Conservation (phyloP, 495 filamentous ascomycete species). For the Tuber umbilicatum region DNA sequence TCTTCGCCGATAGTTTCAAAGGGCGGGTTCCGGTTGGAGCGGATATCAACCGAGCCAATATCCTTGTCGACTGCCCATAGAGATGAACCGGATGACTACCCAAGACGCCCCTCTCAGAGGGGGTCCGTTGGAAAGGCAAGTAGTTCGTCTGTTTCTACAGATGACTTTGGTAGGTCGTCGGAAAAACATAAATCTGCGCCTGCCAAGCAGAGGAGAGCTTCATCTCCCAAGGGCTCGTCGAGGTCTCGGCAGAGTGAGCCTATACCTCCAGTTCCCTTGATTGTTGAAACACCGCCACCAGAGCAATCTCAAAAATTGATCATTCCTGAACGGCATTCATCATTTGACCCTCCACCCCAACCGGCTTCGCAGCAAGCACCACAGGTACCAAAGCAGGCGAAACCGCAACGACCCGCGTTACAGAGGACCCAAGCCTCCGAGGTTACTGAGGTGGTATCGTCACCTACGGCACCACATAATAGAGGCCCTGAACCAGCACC, state of each 20-base stretch:
- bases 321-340: constrained; percentile 41
- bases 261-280: constrained; percentile 53
- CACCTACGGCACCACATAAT: constrained; percentile 1
- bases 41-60: constrained; percentile 72
- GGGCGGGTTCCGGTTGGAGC: constrained; percentile 52
- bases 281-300: constrained; percentile 60
- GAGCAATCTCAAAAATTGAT: constrained; percentile 45
- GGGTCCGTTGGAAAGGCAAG: constrained; percentile 11
- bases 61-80: constrained; percentile 41
- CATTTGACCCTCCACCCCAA: constrained; percentile 39
- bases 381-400: constrained; percentile 21
- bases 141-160: constrained; percentile 40
- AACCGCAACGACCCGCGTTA: constrained; percentile 19
- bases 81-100: constrained; percentile 20
- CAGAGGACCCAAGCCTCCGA: constrained; percentile 11
- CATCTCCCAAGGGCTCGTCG: constrained; percentile 32
- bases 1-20: constrained; percentile 49
- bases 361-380: constrained; percentile 27
- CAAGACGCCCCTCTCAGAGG: constrained; percentile 10
- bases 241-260: constrained; percentile 36
- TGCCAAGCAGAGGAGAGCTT: constrained; percentile 32
- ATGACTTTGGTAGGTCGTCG: constrained; percentile 2
- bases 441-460: constrained; percentile 12
- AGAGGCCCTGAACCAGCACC: neutral
- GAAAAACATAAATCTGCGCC: constrained; percentile 38